Base-by-base conservation (phyloP, 2,329 filamentous ascomycete genomes). In the Claviceps maximensis region DNA sequence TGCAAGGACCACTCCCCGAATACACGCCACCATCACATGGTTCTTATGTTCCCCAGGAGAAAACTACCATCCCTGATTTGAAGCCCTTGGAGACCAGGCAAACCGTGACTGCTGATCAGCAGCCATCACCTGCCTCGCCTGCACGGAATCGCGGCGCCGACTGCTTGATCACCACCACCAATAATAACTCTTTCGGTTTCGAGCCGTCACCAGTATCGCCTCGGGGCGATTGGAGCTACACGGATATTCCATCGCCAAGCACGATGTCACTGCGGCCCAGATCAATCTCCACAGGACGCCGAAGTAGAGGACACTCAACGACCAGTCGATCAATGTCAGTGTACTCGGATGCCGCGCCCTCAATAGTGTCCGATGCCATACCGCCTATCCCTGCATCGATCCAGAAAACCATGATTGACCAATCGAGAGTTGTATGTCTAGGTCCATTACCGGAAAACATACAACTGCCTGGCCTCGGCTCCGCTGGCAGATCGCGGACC, bases 361-460 rank as follows among this genome's bases (percentile, higher is more conserved):
- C 46, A 25, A 29, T 52, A 19, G 40, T 52, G 4, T 33, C 33
- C 5, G 50, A 57, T 38, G 19, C 41, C 8, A 46, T 50, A 6
- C 49, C 49, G 13, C 47, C 53, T 1, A 54, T 58, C 15, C 21
- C 56, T 23, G 54, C 54, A 12, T 47, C 57, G n/a, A 65, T 71
- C 44, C 76, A 78, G 52, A 69, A 71, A 38, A 71, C 72, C 0
- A 72, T 74, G 1, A 79, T 82, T 53, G 74, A 79, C 55, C 67
- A 76, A 1, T 70, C 71, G 3, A 71, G 73, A 19, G 71, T 82
- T 2, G 66, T 82, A 0, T 82, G 76, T 53, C 66, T 80, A 0
- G 79, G 79, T 0, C 73, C 74, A 6, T 59, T 82, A 4, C 78
- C 78, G 0, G 71, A 72, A 42, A 74, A 75, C 51, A 59, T 78